These are phyloP conservation scores for Cystobasidium onofrii DNA, from an alignment of 768 basidiomycete genomes.

Conservation along the genomic window DNA sequence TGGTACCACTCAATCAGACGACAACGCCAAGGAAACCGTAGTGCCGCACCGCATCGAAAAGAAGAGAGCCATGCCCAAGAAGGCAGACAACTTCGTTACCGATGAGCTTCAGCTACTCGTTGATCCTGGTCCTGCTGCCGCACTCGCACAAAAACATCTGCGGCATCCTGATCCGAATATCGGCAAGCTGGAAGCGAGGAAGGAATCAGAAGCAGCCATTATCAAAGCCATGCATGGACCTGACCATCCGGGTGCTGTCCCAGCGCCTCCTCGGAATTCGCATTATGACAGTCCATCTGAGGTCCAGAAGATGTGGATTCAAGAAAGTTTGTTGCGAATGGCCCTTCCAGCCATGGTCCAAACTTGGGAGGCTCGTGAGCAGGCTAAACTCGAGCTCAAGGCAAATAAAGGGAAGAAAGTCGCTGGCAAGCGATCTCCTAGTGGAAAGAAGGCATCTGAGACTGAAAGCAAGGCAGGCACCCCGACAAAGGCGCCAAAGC, in stretches of 20 bases:
- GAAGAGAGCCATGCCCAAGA: neutral
- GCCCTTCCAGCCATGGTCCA: neutral
- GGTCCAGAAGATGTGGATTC: conserved; percentile 16
- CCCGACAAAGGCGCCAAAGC: neutral
- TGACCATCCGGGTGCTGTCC: neutral
- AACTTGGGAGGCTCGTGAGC: conserved; percentile 3
- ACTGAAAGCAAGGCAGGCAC: neutral
- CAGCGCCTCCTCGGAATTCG: neutral
- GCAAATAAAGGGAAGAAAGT: conserved; percentile 7
- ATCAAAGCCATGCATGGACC: neutral
- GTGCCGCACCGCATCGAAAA: neutral
- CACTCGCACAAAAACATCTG: neutral
- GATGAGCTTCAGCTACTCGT: conserved; percentile 14
- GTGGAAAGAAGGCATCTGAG: neutral
- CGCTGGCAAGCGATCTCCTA: neutral
- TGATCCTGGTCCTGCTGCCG: neutral
- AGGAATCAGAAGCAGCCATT: neutral
- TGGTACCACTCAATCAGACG: neutral
- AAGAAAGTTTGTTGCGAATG: conserved; percentile 18
- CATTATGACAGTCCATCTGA: conserved; percentile 5
- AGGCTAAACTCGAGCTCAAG: neutral
- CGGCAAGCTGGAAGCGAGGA: conserved; percentile 18
- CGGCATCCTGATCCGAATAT: conserved; percentile 9
- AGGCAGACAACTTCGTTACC: neutral
- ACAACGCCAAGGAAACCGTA: neutral